Base-by-base conservation (phyloP, 1,284 basidiomycete genomes). In the Pisolithus thermaeus region DNA sequence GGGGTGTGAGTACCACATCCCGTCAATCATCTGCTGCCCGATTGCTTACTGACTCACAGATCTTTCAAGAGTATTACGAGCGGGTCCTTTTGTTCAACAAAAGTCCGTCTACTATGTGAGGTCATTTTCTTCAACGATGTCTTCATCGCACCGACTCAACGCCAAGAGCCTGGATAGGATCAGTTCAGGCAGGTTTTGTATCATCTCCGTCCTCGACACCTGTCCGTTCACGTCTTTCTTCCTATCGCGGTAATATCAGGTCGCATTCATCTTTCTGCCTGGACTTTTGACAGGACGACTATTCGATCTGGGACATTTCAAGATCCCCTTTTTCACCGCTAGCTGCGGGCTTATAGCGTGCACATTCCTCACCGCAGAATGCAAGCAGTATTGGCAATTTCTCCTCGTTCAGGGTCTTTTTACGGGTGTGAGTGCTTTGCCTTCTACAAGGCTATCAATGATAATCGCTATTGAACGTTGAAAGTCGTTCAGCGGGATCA, bases 321-420 rank as follows among this genome's bases (percentile, higher is more conserved):
- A 57, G 46, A 51, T 68, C 32, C 64, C 67, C 3, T 61, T 75
- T 22, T 56, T 73, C 18, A 8, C 64, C 5, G 71, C 70, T 8
- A 73, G 71, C 20, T 58, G 64, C 8, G 49, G 77, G 25, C 64
- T 81, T 28, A 63, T 79, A 20, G 56, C 70, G 1, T 72, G 69
- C 36, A 70, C 75, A 1, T 75, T 83, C 60, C 66, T 82, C 50
- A 66, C 73, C 1, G 76, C 77, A 1, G 70, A 82, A 58, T 77
- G 78, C 49, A 74, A 58, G 4, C 53, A 64, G 48, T 83, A 77
- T 58, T 83, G 75, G 72, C 80, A 83, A 35, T 70, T 79, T 49
- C 55, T 80, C 36, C 67, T 80, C 9, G 75, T 68, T 12, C 78
- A 80, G 49, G 78, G 78, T 3, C 51, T 80, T 20, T 69, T 69